Conservation (phyloP, 768 basidiomycete species). For the Leccinum rimulosum region DNA sequence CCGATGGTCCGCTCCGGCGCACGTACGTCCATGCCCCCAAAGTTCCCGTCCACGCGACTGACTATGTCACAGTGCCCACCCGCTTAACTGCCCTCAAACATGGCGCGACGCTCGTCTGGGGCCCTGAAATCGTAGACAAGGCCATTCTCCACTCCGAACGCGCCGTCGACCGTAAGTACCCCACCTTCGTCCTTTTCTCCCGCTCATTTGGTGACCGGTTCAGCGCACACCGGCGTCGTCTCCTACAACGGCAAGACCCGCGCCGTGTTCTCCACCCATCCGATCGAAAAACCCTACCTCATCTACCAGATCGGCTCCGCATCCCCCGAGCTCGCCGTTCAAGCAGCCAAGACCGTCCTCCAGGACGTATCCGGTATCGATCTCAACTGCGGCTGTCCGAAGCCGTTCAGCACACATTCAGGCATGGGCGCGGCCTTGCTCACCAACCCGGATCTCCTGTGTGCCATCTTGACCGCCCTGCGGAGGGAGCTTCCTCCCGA, state of each 20-base stretch:
- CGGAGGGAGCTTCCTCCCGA: conserved; percentile 68
- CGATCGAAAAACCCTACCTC: conserved; percentile 89
- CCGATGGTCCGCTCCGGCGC: conserved; percentile 98
- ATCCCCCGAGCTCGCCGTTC: conserved; percentile 84
- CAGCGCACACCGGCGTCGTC: conserved; percentile 83
- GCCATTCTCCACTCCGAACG: conserved; percentile 86
- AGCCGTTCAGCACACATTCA: conserved; percentile 88
- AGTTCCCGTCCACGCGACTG: background rate
- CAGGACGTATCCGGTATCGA: conserved; percentile 92
- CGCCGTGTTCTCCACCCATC: conserved; percentile 90
- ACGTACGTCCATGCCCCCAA: conserved; percentile 46
- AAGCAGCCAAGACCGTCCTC: conserved; percentile 84
- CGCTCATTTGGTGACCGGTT: conserved; percentile 1
- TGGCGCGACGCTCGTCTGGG: conserved; percentile 94
- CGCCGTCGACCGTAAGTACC: conserved; percentile 76
- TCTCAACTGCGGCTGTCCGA: conserved; percentile 97
- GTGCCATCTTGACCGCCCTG: conserved; percentile 81
- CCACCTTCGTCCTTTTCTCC: background rate
- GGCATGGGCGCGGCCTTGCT: conserved; percentile 98
- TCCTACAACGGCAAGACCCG: conserved; percentile 82
- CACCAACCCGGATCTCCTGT: conserved; percentile 86
- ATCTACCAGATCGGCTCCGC: conserved; percentile 96
- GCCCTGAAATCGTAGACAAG: conserved; percentile 94
- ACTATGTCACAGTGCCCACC: conserved; percentile 63
- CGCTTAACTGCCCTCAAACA: conserved; percentile 86